Base-by-base conservation (phyloP, 345 rosid species). In the Boechera retrofracta region DNA sequence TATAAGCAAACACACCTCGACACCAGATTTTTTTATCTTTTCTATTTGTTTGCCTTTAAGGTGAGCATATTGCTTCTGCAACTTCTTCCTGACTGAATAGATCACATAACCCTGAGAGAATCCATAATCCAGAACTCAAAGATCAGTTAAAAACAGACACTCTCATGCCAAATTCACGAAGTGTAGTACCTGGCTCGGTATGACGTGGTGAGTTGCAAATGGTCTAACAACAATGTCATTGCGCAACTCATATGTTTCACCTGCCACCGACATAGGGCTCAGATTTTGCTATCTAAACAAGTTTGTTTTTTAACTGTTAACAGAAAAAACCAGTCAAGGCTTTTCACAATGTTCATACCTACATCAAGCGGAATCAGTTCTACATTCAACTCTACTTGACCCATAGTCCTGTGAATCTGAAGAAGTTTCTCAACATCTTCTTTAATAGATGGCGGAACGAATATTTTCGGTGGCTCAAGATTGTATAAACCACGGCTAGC, bases 31-130 rank as follows among this genome's bases (percentile, higher is more conserved):
- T 86, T 92, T 94, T 78, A 94, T 76, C 77, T 90, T 94, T 84
- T 94, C 98, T 5, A 92, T 94, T 72, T 89, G 93, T 67, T 90
- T 94, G 63, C 97, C 98, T 85, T 94, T 90, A 58, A 90, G 90
- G 80, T 94, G 97, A 69, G 71, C 69, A 71, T 94, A 94, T 45
- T 91, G 95, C 83, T 94, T 92, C 87, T 89, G 89, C 87, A 92
- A 84, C 82, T 94, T 90, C 77, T 90, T 94, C 74, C 98, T 84
- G 0, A 92, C 78, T 0, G 94, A 90, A 84, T 94, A 94, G 28
- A 94, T 81, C 32, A 92, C 86, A 83, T 94, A 94, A 39, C 98
- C 98, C 98, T 94, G 81, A 70, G 56, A 67, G 69, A 78, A 60
- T n/a, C 67, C 82, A 54, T n/a, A 15, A 53, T 6, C 61, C 39